Conservation (phyloP, 176 grass and related monocot species). For the Puya raimondii region DNA sequence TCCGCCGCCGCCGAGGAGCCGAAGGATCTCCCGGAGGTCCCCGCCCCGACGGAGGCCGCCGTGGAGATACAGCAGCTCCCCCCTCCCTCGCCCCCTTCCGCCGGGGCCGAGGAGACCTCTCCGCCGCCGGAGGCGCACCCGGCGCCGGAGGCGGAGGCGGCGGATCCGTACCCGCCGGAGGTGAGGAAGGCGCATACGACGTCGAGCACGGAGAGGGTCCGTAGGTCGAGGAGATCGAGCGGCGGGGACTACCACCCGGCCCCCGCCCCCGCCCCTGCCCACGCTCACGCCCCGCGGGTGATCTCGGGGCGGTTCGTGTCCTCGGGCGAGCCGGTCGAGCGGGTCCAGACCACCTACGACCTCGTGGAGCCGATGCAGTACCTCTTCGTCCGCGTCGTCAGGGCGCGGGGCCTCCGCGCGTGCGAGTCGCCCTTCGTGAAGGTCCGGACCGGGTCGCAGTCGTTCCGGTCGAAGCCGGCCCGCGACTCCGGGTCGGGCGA, state of each 20-base stretch:
- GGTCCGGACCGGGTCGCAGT: slow-evolving; percentile 42
- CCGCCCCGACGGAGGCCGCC: slow-evolving; percentile 50
- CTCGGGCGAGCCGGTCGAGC: slow-evolving; percentile 38
- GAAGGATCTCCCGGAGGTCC: slow-evolving; percentile 35
- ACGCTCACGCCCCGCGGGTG: slow-evolving; percentile 26
- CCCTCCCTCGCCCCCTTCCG: slow-evolving; percentile 23
- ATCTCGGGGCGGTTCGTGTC: slow-evolving; percentile 61
- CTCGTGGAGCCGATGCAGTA: slow-evolving; percentile 89
- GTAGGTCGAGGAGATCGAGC: slow-evolving; percentile 43
- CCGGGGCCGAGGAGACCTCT: slow-evolving; percentile 44
- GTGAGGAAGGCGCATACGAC: slow-evolving; percentile 25
- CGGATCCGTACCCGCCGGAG: slow-evolving; percentile 17
- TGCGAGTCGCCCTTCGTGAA: slow-evolving; percentile 74
- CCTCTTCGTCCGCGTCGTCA: slow-evolving; percentile 74
- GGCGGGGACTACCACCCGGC: slow-evolving; percentile 34
- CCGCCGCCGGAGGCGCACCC: slow-evolving; percentile 7
- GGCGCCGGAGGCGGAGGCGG: slow-evolving; percentile 6
- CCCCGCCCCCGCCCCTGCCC: slow-evolving; percentile 22
- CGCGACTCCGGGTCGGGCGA: slow-evolving; percentile 46
- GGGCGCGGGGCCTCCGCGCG: slow-evolving; percentile 54
- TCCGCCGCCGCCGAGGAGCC: slow-evolving; percentile 33
- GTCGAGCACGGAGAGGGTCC: slow-evolving; percentile 58
- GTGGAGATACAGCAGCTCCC: slow-evolving; percentile 65
- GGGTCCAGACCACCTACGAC: slow-evolving; percentile 53
- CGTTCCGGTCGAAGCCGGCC: slow-evolving; percentile 38